phyloP scores from a whole-genome alignment of 1,284 basidiomycete species.

The Stygiomarasmius scandens region DNA sequence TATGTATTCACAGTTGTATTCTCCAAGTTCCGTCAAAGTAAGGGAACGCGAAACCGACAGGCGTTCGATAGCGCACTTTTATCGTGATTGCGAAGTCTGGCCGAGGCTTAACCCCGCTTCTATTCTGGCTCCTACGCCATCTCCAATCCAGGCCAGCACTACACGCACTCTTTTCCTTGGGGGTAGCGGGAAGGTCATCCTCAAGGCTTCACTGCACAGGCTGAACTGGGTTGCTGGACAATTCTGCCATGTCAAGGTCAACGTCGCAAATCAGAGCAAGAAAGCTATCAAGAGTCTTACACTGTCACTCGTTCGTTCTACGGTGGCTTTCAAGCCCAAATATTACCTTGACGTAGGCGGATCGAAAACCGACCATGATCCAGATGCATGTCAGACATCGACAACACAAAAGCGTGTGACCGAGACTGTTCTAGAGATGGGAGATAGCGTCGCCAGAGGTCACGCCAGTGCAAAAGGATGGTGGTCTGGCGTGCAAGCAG shows the following conservation, averaged over 20 bases:
- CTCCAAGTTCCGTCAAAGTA: slow-evolving; percentile 73
- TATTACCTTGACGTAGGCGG: slow-evolving; percentile 42
- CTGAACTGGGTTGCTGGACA: slow-evolving; percentile 88
- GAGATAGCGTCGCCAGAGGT: slow-evolving; percentile 60
- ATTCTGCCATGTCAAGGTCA: slow-evolving; percentile 73
- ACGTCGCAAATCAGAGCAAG: slow-evolving; percentile 74
- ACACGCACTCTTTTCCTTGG: slow-evolving; percentile 66
- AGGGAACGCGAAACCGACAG: slow-evolving; percentile 65
- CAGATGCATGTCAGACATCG: slow-evolving; percentile 61
- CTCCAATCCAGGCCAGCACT: slow-evolving; percentile 64
- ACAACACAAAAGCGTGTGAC: slow-evolving; percentile 69
- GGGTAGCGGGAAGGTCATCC: slow-evolving; percentile 67
- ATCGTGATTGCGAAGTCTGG: slow-evolving; percentile 83
- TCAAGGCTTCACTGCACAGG: slow-evolving; percentile 78
- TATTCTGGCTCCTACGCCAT: slow-evolving; percentile 64
- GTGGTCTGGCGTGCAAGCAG: slow-evolving; percentile 81
- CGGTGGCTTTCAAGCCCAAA: slow-evolving; percentile 67
- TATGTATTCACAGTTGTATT: slow-evolving; percentile 9
- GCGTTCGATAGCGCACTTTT: slow-evolving; percentile 90
- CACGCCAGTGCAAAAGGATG: slow-evolving; percentile 83
- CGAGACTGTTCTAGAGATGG: slow-evolving; percentile 68
- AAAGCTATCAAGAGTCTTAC: slow-evolving; percentile 73
- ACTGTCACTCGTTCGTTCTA: slow-evolving; percentile 73
- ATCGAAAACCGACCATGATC: slow-evolving; percentile 36
- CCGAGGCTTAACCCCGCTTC: slow-evolving; percentile 74